These are phyloP conservation scores for Meira miltonrushii DNA, from an alignment of 1,284 basidiomycete species.

Conservation along the genomic window DNA sequence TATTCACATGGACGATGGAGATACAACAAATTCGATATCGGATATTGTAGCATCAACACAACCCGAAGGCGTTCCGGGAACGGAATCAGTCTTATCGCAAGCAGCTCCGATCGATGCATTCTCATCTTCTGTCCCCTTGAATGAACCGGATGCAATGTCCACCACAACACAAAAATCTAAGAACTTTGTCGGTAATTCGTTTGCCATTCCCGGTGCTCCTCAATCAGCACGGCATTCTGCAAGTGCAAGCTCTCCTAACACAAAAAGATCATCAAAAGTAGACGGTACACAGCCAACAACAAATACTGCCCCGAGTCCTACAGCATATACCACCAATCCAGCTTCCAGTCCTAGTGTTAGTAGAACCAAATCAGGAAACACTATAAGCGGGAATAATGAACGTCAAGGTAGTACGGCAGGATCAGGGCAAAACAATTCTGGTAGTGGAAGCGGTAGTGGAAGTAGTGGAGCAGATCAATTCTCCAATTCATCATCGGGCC, in stretches of 20 bases:
- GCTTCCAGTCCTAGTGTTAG: neutral
- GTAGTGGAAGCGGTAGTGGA: conserved; percentile 6
- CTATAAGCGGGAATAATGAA: neutral
- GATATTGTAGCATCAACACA: neutral
- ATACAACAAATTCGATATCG: neutral
- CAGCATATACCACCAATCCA: neutral
- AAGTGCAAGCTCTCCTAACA: too few species aligned
- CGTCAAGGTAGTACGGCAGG: neutral
- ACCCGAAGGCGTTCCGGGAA: neutral
- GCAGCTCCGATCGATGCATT: neutral
- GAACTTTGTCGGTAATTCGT: too few species aligned
- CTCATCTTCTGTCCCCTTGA: neutral
- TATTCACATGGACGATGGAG: neutral
- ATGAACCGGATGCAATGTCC: neutral
- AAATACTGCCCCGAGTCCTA: neutral
- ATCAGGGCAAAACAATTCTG: neutral
- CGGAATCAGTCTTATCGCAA: neutral
- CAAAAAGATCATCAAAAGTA: neutral
- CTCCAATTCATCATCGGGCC: neutral
- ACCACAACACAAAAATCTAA: neutral
- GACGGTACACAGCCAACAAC: neutral
- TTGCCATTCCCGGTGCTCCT: too few species aligned
- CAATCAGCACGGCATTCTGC: too few species aligned
- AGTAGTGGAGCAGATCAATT: neutral
- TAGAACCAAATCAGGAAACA: neutral